These are phyloP conservation scores for Avena insularis DNA, from an alignment of 176 grass and related monocot species.

Conservation along the genomic window DNA sequence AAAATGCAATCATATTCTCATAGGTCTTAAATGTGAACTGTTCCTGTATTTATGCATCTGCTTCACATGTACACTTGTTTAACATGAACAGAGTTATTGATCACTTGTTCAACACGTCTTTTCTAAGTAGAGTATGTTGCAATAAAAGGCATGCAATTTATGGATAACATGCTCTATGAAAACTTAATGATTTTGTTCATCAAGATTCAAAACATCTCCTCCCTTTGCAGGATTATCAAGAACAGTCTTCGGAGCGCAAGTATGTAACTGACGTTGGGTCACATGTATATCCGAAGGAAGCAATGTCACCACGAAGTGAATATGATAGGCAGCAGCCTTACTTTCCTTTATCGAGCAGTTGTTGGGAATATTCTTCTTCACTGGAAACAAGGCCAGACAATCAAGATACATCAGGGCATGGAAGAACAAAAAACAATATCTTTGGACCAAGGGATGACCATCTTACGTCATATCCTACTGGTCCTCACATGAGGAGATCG, in stretches of 20 bases:
- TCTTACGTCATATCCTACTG: conserved; percentile 21
- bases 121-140: conserved; percentile 6
- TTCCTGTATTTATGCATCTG: conserved; percentile 6
- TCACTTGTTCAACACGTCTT: conserved; percentile 7
- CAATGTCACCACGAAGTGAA: conserved; percentile 36
- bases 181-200: conserved; percentile 16
- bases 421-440: conserved; percentile 21
- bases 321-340: conserved; percentile 33
- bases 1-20: conserved; percentile 3
- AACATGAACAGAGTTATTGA: background rate
- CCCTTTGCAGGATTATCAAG: conserved; percentile 46
- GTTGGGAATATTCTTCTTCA: conserved; percentile 27
- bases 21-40: background rate
- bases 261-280: conserved; percentile 35
- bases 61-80: conserved; percentile 5
- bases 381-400: conserved; percentile 39
- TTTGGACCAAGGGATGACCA: conserved; percentile 30
- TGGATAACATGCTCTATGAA: conserved; percentile 13
- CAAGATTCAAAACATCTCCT: conserved; percentile 23
- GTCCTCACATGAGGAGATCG: conserved; percentile 34
- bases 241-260: conserved; percentile 10
- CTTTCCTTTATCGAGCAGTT: conserved; percentile 41
- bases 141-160: conserved; percentile 5
- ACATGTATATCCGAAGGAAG: conserved; percentile 42
- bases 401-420: conserved; percentile 28